Evolutionary conservation across 73 alveolate genomes (phyloP), one percentile per base, ranked within the genome.

Genomic region (Uronychia binucleata): DNA sequence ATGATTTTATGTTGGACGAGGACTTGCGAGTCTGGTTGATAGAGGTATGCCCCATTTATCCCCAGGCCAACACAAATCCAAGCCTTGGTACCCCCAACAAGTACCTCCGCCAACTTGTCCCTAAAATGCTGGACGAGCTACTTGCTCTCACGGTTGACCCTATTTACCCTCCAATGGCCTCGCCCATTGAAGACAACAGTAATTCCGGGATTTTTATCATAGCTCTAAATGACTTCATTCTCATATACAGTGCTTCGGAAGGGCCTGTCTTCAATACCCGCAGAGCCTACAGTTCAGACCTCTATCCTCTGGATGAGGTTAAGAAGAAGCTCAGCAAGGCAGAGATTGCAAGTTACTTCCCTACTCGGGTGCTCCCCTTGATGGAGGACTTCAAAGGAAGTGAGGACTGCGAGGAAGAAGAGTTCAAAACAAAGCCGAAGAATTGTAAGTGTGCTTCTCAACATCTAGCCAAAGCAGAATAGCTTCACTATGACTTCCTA

Each of bases 1-100:
- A 88, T 81, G 98, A 94, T 89, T 91, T 92, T 77, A 34, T 96
- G n/a, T 76, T 96, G 30, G 99, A 96, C 86, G 92, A 80, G 67
- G 91, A 91, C 67, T 84, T 86, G 30, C 79, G 94, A 82, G 84
- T 92, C 0, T 90, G 88, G 95, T 79, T 96, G 82, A 77, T 94
- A 14, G 98, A 94, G 78, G 86, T 90, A 13, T n/a, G n/a, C n/a
- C n/a, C 57, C n/a, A n/a, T n/a, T n/a, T n/a, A n/a, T n/a, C n/a
- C n/a, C n/a, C 67, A 46, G 67, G 67, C 19, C 5, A 46, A 46
- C 67, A 46, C 67, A 11, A 46, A 46, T 46, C 67, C 67, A 11
- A 11, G n/a, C 5, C 5, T 46, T 46, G n/a, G 19, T 11, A 46
- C 67, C 5, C 67, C 67, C 5, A 46, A 46, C 19, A 19, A 5